Base-by-base conservation (phyloP, 163 green algal species). In the Prototheca cutis region DNA sequence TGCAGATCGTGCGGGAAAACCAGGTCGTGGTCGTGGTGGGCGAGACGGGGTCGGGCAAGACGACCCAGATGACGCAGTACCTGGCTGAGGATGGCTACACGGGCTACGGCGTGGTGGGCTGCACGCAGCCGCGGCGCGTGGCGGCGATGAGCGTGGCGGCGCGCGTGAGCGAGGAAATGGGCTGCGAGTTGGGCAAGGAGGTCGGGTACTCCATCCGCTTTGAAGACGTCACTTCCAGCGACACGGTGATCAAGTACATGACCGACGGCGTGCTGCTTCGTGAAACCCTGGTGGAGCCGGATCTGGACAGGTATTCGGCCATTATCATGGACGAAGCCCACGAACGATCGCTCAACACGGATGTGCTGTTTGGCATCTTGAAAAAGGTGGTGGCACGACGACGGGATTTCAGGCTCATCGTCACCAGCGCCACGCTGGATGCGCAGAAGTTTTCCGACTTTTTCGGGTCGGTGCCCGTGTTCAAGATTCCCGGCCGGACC, bases 11-110 rank as follows among this genome's bases (percentile, higher is more conserved):
- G 40, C 58, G 75, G 27, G 74, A 82, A 61, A 94, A 95, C 63
- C 83, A 93, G 61, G 82, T 99, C 6, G 84, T 96, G 8, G 87
- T 98, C 45, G 88, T 98, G 42, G 90, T 98, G 28, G 92, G 92
- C 17, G 92, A 98, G 75, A 98, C 92, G 1, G 92, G 92, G 28
- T 90, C 73, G 49, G 92, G 92, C 59, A 98, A 98, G 75, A 98
- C 92, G 30, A 98, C 92, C 4, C 91, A 98, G 81, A 94, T 96
- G 83, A 94, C 89, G 8, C 88, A 88, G 77, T 99, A 97, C 73
- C 81, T 99, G 53, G 73, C 90, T 25, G 92, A 99, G 71, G 90
- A 90, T 15, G 91, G 91, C 2, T 98, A 94, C 78, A 87, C 83
- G 31, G 80, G 67, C 1, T 84, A 76, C 32, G 91, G 90, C 34